These are phyloP conservation scores for Pythium apleroticum DNA, from an alignment of 352 stramenopile genomes.

Conservation along the genomic window DNA sequence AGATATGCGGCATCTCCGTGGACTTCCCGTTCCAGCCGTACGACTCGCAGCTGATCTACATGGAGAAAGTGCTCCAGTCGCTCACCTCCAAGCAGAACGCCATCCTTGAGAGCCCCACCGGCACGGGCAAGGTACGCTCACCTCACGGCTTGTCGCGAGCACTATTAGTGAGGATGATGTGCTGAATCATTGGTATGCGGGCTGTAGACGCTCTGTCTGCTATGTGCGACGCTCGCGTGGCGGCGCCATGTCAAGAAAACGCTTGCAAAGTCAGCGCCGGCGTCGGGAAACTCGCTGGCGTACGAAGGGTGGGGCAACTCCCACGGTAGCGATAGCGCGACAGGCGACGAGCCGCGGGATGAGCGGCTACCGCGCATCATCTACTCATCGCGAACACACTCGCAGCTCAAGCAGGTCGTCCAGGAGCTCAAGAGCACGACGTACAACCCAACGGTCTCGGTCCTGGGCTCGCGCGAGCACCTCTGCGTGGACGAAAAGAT, in stretches of 20 bases:
- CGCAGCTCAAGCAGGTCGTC: conserved; percentile 97
- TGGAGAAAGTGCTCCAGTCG: conserved; percentile 93
- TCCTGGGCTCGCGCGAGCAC: conserved; percentile 96
- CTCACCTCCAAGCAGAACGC: conserved; percentile 93
- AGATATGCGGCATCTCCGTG: conserved; percentile 89
- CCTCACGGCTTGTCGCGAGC: too few relatives aligned
- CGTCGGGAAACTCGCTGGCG: conserved; percentile 22
- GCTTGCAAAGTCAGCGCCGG: conserved; percentile 15
- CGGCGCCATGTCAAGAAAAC: conserved; percentile 72
- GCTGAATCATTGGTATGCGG: too few relatives aligned
- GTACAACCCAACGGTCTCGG: conserved; percentile 87
- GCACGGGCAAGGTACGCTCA: conserved; percentile 93
- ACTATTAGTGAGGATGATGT: too few relatives aligned
- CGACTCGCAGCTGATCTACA: conserved; percentile 96
- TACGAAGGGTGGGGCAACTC: conserved; percentile 48
- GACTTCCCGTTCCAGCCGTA: conserved; percentile 98
- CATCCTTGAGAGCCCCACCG: conserved; percentile 97
- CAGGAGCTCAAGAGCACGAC: conserved; percentile 95
- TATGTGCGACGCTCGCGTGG: conserved; percentile 95
- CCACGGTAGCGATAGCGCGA: conserved; percentile 20
- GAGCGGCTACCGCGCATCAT: conserved; percentile 91
- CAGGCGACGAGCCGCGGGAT: conserved; percentile 31
- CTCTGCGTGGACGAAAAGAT: conserved; percentile 97
- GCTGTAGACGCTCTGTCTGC: conserved; percentile 93
- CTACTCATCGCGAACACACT: conserved; percentile 98